Base-by-base conservation (phyloP, 768 basidiomycete species). In the Phanerochaete carnosa region DNA sequence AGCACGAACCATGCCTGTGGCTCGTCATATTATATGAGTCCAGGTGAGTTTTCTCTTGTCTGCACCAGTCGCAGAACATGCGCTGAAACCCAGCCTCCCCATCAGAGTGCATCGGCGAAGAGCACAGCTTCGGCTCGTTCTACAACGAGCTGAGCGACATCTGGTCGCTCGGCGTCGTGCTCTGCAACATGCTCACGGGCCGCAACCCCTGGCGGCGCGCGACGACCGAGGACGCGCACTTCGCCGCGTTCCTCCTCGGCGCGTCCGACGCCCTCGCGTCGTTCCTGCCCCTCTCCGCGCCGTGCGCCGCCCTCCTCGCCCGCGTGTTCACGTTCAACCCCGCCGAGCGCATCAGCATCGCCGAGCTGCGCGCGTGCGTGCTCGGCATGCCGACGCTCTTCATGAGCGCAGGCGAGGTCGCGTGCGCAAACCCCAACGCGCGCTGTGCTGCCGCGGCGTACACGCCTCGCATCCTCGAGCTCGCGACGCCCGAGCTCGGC, bases 321-420 rank as follows among this genome's bases (percentile, higher is more conserved):
- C 72, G 74, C 37, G 75, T 92, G 59, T 93, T 95, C 74, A 73
- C 77, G n/a, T 72, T 87, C 55, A 83, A 90, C 68, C 86, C 90
- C 3, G 59, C 74, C 1, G 64, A 70, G 26, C 87, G 92, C 32
- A 84, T 89, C 54, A 75, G 82, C n/a, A 75, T 95, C 47, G 72
- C 77, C 2, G 81, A 87, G 5, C 77, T 95, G 5, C 81, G 87
- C 25, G 63, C 69, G 51, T 80, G 79, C 57, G 78, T 95, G 65
- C 65, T 81, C 23, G 72, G 72, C 8, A 74, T 89, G 26, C 78
- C 83, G 35, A 80, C 82, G 2, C 88, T 92, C 77, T 88, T 83
- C 68, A 30, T 83, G 76, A 74, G 76, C 30, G 78, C 81, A 22
- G 75, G 75, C 43, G 78, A 81, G 23, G 75, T 75, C 46, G 65